Conservation (phyloP, 345 rosid species). For the Abelmoschus esculentus region DNA sequence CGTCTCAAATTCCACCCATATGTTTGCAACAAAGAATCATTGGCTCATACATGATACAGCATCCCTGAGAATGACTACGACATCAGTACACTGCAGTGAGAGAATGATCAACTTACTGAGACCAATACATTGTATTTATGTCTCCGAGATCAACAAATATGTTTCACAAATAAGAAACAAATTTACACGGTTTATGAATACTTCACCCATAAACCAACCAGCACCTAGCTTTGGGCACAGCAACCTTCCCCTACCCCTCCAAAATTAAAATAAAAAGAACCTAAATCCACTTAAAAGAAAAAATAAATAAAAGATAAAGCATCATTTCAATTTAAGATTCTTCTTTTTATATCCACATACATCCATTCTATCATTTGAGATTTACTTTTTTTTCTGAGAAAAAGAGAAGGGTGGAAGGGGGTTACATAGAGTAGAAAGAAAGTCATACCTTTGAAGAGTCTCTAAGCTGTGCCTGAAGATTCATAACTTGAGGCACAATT, state of each 20-base stretch:
- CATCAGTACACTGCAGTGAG: not conserved
- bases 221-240: not conserved
- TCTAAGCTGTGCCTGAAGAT: conserved; percentile 64
- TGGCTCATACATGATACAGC: not conserved
- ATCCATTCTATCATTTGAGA: not conserved
- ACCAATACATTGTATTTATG: not conserved
- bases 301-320: not conserved
- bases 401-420: not conserved
- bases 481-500: conserved; percentile 88
- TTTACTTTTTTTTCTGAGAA: not conserved
- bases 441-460: conserved; percentile 79
- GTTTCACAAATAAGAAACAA: not conserved
- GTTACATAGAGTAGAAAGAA: not conserved
- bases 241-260: not conserved
- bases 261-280: too few relatives aligned
- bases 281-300: not conserved
- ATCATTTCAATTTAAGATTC: not conserved
- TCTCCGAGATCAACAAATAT: conserved; percentile 1
- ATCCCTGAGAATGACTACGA: not conserved
- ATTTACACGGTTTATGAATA: not conserved
- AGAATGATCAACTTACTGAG: not conserved
- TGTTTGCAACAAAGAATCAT: not conserved
- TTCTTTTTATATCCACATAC: not conserved
- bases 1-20: not conserved
- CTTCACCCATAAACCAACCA: not conserved